Evolutionary conservation across 2,329 filamentous ascomycete genomes (phyloP).

Genomic region (Fusarium tanahbumbuense): DNA sequence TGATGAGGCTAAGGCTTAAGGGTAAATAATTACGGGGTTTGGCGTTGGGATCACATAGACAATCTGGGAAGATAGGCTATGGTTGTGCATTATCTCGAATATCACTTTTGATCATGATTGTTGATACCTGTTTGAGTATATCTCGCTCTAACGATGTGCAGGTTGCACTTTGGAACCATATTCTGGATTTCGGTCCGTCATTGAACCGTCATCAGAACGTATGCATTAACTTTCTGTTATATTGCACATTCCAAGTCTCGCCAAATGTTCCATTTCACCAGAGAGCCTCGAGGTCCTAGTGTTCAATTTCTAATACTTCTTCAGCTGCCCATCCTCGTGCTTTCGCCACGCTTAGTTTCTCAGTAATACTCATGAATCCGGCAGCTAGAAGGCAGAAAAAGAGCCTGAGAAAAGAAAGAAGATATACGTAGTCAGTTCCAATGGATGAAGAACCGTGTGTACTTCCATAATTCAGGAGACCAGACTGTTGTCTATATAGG

Average conservation of each 20-base stretch:
- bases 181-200: neutral
- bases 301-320: neutral
- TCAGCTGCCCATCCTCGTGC: neutral
- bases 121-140: neutral
- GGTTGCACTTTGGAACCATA: neutral
- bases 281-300: no score
- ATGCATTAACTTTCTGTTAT: neutral
- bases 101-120: neutral
- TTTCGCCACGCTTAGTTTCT: neutral
- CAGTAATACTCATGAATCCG: neutral
- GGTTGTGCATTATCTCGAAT: neutral
- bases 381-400: no score
- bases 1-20: constrained; percentile 42
- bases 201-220: neutral
- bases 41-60: constrained; percentile 36
- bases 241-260: neutral
- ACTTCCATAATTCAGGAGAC: neutral
- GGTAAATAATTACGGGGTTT: constrained; percentile 8
- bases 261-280: no score
- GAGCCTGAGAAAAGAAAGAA: no score
- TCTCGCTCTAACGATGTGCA: neutral
- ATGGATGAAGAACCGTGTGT: neutral
- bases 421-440: neutral
- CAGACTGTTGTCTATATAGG: neutral
- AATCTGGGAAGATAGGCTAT: neutral